These are phyloP conservation scores for Sporisorium sorghi DNA, from an alignment of 1,284 basidiomycete species.

Conservation along the genomic window DNA sequence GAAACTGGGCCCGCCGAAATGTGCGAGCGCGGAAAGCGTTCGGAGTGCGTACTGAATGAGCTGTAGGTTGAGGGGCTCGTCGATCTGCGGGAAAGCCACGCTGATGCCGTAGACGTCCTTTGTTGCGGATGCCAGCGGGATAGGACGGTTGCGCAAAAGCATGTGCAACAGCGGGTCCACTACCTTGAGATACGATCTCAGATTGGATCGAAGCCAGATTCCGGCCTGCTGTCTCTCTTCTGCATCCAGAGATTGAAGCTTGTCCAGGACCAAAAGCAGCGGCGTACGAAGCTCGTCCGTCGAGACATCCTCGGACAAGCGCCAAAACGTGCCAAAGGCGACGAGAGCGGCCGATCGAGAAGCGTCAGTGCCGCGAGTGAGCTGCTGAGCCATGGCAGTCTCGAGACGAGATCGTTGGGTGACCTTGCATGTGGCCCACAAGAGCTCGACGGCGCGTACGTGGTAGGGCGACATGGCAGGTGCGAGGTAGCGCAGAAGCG, in stretches of 20 bases:
- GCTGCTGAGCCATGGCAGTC: slow-evolving; percentile 39
- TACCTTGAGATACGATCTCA: slow-evolving; percentile 53
- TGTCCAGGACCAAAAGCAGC: slow-evolving; percentile 86
- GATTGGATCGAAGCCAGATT: slow-evolving; percentile 58
- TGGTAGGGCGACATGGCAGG: slow-evolving; percentile 80
- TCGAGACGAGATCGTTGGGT: slow-evolving; percentile 37
- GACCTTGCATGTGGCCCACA: slow-evolving; percentile 75
- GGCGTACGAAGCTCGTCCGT: slow-evolving; percentile 72
- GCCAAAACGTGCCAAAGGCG: slow-evolving; percentile 92
- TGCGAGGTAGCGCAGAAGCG: slow-evolving; percentile 82
- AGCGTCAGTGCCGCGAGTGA: slow-evolving; percentile 15
- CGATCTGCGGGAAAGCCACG: slow-evolving; percentile 72
- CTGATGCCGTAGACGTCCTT: slow-evolving; percentile 15
- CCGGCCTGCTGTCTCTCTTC: slow-evolving; percentile 50
- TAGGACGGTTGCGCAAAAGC: slow-evolving; percentile 26
- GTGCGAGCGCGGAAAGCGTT: slow-evolving; percentile 80
- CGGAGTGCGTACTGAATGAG: slow-evolving; percentile 78
- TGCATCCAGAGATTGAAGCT: slow-evolving; percentile 71
- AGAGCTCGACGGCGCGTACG: slow-evolving; percentile 81
- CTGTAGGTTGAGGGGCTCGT: slow-evolving; percentile 81
- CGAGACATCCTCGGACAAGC: slow-evolving; percentile 78
- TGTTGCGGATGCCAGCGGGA: background rate
- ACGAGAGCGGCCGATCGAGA: slow-evolving; percentile 75
- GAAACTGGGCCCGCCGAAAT: slow-evolving; percentile 89
- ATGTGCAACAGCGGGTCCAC: slow-evolving; percentile 56